Evolutionary conservation across 176 grass and related monocot species (phyloP).

Genomic region (Areca catechu): DNA sequence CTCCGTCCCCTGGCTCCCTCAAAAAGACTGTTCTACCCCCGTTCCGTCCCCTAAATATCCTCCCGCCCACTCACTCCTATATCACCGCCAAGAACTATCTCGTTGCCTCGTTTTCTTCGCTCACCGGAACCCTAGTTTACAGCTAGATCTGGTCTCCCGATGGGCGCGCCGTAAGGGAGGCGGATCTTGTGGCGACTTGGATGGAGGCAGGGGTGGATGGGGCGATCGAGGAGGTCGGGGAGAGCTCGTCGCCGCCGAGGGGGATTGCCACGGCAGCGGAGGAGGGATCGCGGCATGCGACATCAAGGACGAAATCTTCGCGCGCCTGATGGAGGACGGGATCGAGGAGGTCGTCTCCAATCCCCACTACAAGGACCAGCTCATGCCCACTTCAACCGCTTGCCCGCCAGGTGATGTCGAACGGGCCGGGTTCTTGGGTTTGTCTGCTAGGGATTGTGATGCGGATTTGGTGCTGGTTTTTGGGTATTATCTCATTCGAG

Average conservation of each 20-base stretch:
- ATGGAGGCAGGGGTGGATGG: conserved; percentile 13
- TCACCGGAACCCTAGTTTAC: conserved; percentile 17
- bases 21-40: conserved; percentile 36
- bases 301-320: conserved; percentile 45
- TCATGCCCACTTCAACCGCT: conserved; percentile 70
- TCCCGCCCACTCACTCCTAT: conserved; percentile 7
- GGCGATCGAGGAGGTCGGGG: conserved; percentile 78
- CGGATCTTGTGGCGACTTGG: background rate
- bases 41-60: conserved; percentile 8
- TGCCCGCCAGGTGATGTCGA: conserved; percentile 48
- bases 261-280: conserved; percentile 5
- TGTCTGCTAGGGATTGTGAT: background rate
- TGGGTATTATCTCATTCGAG: too few species aligned
- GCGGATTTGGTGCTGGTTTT: conserved; percentile 5
- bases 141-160: background rate
- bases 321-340: conserved; percentile 60
- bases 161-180: conserved; percentile 1
- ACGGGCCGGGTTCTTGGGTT: background rate
- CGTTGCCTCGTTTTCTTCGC: conserved; percentile 7
- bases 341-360: conserved; percentile 51
- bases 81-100: conserved; percentile 1
- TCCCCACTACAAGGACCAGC: conserved; percentile 46
- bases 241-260: conserved; percentile 77
- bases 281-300: conserved; percentile 24
- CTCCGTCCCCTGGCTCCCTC: background rate